Evolutionary conservation across 768 basidiomycete species (phyloP).

Genomic region (Auricularia auricula-judae): DNA sequence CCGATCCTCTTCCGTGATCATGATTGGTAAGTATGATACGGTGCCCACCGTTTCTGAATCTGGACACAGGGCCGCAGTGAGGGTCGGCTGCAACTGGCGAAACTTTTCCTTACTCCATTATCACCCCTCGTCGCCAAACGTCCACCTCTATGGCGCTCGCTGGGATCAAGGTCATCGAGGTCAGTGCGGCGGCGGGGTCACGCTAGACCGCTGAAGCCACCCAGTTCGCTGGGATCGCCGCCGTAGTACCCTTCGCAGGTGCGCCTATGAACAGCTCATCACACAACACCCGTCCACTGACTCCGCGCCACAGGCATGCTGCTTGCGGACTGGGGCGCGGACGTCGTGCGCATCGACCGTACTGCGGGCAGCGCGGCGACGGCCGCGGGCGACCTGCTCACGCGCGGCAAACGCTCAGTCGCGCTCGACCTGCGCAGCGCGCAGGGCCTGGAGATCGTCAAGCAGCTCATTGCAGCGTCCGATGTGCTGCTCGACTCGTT

Average conservation of each 20-base stretch:
- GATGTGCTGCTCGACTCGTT: conserved; percentile 80
- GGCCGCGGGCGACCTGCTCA: conserved; percentile 39
- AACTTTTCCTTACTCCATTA: not conserved
- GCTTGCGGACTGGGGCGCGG: conserved; percentile 70
- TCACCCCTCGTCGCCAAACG: not conserved
- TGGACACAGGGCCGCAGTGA: not conserved
- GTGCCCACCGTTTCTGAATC: no score
- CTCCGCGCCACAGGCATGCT: conserved; percentile 31
- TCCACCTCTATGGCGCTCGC: conserved; percentile 2
- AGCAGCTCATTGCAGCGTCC: conserved; percentile 49
- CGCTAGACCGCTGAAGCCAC: not conserved
- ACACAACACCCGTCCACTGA: not conserved
- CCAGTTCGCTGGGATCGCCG: conserved; percentile 75
- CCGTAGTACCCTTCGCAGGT: conserved; percentile 59
- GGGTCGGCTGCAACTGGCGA: not conserved
- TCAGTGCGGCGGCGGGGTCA: conserved; percentile 1
- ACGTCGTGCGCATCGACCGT: conserved; percentile 64
- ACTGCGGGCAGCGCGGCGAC: conserved; percentile 22
- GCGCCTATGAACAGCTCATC: conserved; percentile 1
- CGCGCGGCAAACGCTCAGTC: conserved; percentile 67
- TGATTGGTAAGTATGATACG: no score
- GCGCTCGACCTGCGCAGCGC: conserved; percentile 53
- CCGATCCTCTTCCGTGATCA: not conserved
- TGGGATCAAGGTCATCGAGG: conserved; percentile 13
- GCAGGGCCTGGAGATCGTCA: conserved; percentile 43